Conservation (phyloP, 1,139 yeast genomes). For the Ashbya aceris region DNA sequence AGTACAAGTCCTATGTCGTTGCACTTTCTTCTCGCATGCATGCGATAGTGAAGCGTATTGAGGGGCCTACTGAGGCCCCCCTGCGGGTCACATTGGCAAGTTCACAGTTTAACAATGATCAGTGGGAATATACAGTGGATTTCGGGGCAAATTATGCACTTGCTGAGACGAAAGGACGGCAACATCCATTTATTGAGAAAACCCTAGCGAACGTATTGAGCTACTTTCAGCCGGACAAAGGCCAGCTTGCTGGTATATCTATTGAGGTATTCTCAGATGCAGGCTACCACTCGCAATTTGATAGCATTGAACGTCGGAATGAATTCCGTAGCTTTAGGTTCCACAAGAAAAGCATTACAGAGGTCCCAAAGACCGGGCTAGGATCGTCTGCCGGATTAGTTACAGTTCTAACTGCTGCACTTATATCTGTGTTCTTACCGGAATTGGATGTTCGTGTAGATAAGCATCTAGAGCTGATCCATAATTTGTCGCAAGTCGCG, state of each 20-base stretch:
- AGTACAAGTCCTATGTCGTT: slow-evolving; percentile 67
- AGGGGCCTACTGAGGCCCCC: slow-evolving; percentile 7
- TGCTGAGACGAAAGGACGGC: slow-evolving; percentile 29
- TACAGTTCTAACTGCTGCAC: slow-evolving; percentile 65
- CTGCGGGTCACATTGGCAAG: slow-evolving; percentile 45
- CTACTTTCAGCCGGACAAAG: slow-evolving; percentile 36
- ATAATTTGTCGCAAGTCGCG: slow-evolving; percentile 78
- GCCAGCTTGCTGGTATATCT: slow-evolving; percentile 29
- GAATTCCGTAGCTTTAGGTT: slow-evolving; percentile 42
- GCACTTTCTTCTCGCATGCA: slow-evolving; percentile 90
- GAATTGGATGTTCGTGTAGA: slow-evolving; percentile 20
- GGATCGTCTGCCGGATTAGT: slow-evolving; percentile 96
- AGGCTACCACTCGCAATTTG: slow-evolving; percentile 75
- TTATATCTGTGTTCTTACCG: slow-evolving; percentile 41
- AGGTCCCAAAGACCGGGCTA: slow-evolving; percentile 87
- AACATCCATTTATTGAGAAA: slow-evolving; percentile 72
- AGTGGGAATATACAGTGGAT: slow-evolving; percentile 49
- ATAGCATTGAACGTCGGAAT: slow-evolving; percentile 32
- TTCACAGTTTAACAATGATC: slow-evolving; percentile 69
- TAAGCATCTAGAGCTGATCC: slow-evolving; percentile 37
- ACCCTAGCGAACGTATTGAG: slow-evolving; percentile 47
- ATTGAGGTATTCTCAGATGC: slow-evolving; percentile 75
- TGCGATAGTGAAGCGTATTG: slow-evolving; percentile 40
- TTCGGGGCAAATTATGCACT: slow-evolving; percentile 13
- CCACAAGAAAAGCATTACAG: slow-evolving; percentile 50